Conservation (phyloP, 768 basidiomycete species). For the Pluteus cervinus region DNA sequence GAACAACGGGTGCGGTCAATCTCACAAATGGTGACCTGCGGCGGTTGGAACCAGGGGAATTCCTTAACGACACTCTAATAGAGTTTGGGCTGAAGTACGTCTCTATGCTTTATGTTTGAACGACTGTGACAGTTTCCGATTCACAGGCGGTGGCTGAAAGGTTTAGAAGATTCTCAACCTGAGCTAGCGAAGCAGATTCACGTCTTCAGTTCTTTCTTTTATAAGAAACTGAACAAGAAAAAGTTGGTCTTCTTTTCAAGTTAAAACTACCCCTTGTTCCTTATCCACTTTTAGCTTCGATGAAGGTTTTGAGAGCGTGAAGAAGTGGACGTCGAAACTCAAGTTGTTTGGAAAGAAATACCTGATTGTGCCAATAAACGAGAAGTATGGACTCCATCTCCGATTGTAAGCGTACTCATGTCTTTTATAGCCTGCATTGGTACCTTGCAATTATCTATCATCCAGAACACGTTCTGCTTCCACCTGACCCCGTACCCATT, state of each 20-base stretch:
- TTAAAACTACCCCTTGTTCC: background rate
- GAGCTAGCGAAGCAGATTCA: slow-evolving; percentile 69
- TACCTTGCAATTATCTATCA: slow-evolving; percentile 92
- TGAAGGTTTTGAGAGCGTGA: slow-evolving; percentile 77
- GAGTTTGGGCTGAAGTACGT: slow-evolving; percentile 92
- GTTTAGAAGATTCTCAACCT: slow-evolving; percentile 48
- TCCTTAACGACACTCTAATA: slow-evolving; percentile 92
- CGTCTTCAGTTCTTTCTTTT: slow-evolving; percentile 97
- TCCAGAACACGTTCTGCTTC: slow-evolving; percentile 59
- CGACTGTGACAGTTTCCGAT: slow-evolving; percentile 8
- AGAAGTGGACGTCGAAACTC: slow-evolving; percentile 90
- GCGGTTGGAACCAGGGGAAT: slow-evolving; percentile 75
- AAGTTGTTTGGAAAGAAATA: slow-evolving; percentile 90
- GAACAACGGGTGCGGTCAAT: slow-evolving; percentile 67
- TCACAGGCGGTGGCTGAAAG: slow-evolving; percentile 62
- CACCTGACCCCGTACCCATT: slow-evolving; percentile 15
- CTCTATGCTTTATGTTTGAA: background rate
- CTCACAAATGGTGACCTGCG: slow-evolving; percentile 74
- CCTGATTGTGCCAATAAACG: slow-evolving; percentile 94
- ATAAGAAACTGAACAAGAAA: slow-evolving; percentile 82
- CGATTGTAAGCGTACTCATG: background rate
- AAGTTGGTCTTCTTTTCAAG: slow-evolving; percentile 32
- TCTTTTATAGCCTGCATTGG: slow-evolving; percentile 77
- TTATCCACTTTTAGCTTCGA: slow-evolving; percentile 29
- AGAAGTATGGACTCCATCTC: slow-evolving; percentile 53